Conservation (phyloP, 2,329 filamentous ascomycete species). For the Neofusicoccum ribis region DNA sequence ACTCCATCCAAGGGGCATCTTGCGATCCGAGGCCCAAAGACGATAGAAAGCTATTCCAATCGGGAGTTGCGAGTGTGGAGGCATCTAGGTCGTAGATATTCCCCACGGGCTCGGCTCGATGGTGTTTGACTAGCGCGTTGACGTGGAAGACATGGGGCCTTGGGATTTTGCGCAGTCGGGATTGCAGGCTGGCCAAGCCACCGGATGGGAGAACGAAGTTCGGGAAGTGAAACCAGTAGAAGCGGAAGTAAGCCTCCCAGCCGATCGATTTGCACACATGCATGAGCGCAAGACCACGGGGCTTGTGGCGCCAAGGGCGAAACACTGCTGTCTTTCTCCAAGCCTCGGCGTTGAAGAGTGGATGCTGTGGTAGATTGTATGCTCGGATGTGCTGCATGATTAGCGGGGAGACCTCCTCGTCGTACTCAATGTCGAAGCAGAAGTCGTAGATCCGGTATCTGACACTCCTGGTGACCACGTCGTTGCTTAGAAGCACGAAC, state of each 20-base stretch:
- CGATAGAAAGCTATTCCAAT: too few species aligned
- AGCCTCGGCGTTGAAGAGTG: not conserved
- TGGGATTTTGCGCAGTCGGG: not conserved
- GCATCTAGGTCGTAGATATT: not conserved
- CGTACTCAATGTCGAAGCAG: slow-evolving; percentile 4
- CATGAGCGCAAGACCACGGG: not conserved
- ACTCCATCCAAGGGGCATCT: not conserved
- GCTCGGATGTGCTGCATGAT: not conserved
- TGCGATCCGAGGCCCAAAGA: not conserved
- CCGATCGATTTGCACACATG: not conserved
- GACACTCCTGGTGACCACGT: not conserved
- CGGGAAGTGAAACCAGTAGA: slow-evolving; percentile 7
- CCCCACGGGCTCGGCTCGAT: not conserved
- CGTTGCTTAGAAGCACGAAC: not conserved
- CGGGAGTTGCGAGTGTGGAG: too few species aligned
- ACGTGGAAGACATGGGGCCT: not conserved
- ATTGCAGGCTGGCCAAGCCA: not conserved
- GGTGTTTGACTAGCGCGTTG: not conserved
- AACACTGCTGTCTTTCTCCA: not conserved
- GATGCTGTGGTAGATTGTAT: not conserved
- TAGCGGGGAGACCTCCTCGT: not conserved
- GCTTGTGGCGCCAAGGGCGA: not conserved
- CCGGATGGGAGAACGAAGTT: not conserved
- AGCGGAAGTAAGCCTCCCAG: not conserved
- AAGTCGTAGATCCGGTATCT: slow-evolving; percentile 3